Evolutionary conservation across 352 stramenopile species (phyloP).

Genomic region (Globisporangium radiosum): DNA sequence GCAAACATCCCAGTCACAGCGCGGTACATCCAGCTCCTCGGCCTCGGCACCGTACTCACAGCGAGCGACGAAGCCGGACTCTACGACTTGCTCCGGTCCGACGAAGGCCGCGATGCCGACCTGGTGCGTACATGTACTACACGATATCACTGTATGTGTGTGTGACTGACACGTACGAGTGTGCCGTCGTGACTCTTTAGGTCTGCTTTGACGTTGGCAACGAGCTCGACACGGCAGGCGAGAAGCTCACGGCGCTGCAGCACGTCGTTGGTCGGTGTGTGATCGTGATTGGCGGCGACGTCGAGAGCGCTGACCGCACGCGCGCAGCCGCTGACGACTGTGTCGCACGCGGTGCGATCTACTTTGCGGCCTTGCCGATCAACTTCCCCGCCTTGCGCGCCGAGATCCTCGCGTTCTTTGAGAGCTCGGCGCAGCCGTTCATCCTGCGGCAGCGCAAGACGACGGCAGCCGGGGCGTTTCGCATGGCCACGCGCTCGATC

Average conservation of each 20-base stretch:
- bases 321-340: slow-evolving; percentile 31
- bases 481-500: slow-evolving; percentile 26
- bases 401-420: slow-evolving; percentile 44
- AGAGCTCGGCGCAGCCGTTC: slow-evolving; percentile 44
- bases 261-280: slow-evolving; percentile 32
- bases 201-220: slow-evolving; percentile 57
- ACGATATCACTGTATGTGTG: neutral
- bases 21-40: slow-evolving; percentile 68
- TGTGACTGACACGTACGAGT: neutral
- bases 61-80: slow-evolving; percentile 26
- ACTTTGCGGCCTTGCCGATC: slow-evolving; percentile 53
- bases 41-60: slow-evolving; percentile 44
- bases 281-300: slow-evolving; percentile 52
- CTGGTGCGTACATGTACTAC: slow-evolving; percentile 27
- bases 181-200: slow-evolving; percentile 13
- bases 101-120: slow-evolving; percentile 28
- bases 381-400: slow-evolving; percentile 54
- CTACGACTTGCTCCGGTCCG: slow-evolving; percentile 28
- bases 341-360: slow-evolving; percentile 39
- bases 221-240: slow-evolving; percentile 34
- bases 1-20: slow-evolving; percentile 38
- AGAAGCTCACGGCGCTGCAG: slow-evolving; percentile 34
- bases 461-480: slow-evolving; percentile 9
- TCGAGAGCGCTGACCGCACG: slow-evolving; percentile 23
- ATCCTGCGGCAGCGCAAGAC: slow-evolving; percentile 48